A percentile compares a stretch with the other conserved stretches of the same genome.
These are phyloP conservation scores for Cercospora janseana DNA, from an alignment of 2,329 filamentous ascomycete species.

Conservation along the genomic window DNA sequence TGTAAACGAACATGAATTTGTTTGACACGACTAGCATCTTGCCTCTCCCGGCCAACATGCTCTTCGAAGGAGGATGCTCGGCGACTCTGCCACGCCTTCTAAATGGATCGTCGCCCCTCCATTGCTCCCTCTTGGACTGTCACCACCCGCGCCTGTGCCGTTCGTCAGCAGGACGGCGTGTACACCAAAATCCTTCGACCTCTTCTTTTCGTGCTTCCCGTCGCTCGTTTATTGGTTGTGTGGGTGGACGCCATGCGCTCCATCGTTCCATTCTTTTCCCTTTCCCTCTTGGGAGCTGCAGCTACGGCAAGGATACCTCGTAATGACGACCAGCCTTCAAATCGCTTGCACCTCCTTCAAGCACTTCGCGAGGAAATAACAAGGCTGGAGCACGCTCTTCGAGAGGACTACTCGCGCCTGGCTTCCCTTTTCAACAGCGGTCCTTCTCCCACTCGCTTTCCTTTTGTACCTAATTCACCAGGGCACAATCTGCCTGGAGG, in stretches of 20 bases:
- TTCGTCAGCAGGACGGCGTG: constrained; percentile 21
- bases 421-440: constrained; percentile 21
- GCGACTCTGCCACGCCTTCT: constrained; percentile 16
- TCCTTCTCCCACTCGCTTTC: constrained; percentile 9
- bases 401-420: constrained; percentile 18
- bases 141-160: constrained; percentile 17
- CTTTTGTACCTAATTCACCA: constrained; percentile 15
- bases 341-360: constrained; percentile 15
- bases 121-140: constrained; percentile 15
- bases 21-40: constrained; percentile 18
- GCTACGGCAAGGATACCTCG: constrained; percentile 30
- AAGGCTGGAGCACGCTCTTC: constrained; percentile 23
- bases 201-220: constrained; percentile 12
- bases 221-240: constrained; percentile 14
- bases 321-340: constrained; percentile 17
- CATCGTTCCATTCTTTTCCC: constrained; percentile 28
- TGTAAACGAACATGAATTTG: constrained; percentile 19
- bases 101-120: constrained; percentile 18
- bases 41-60: constrained; percentile 11
- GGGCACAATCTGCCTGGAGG: constrained; percentile 3
- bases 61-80: constrained; percentile 19
- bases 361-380: constrained; percentile 21
- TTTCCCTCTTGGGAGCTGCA: constrained; percentile 22
- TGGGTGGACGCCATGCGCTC: constrained; percentile 22
- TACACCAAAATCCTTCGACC: constrained; percentile 18